A percentile compares a stretch with the other conserved stretches of the same genome.
phyloP scores from a whole-genome alignment of 345 rosid genomes.

The Populus alba region DNA sequence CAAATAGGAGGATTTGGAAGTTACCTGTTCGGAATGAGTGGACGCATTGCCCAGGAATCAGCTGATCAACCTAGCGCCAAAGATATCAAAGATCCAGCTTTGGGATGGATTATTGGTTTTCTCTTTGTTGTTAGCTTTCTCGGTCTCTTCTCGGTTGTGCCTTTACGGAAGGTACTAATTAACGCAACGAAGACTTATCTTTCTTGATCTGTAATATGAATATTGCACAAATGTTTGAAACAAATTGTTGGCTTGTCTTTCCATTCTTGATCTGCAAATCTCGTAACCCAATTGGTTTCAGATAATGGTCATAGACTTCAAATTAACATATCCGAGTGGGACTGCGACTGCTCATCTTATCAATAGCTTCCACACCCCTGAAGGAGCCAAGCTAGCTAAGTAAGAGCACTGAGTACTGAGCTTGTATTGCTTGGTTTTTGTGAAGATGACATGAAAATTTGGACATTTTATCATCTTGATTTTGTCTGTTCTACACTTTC shows the following conservation, averaged over 20 bases:
- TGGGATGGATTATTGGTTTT: slow-evolving; percentile 33
- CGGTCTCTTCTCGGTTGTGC: slow-evolving; percentile 37
- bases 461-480: too few relatives aligned
- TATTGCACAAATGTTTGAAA: background rate
- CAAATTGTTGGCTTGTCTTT: background rate
- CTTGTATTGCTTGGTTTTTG: background rate
- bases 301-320: slow-evolving; percentile 35
- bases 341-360: slow-evolving; percentile 37
- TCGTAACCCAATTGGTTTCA: background rate
- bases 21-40: slow-evolving; percentile 34
- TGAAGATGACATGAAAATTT: too few relatives aligned
- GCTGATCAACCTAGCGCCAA: background rate
- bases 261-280: background rate
- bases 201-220: too few relatives aligned
- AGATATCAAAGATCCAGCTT: slow-evolving; percentile 21
- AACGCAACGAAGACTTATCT: background rate
- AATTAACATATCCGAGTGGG: slow-evolving; percentile 36
- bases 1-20: slow-evolving; percentile 33
- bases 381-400: slow-evolving; percentile 34
- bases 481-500: background rate
- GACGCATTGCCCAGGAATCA: slow-evolving; percentile 21
- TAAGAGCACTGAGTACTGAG: background rate
- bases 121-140: slow-evolving; percentile 33
- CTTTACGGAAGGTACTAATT: slow-evolving; percentile 26
- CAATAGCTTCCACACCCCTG: slow-evolving; percentile 37